Conservation (phyloP, 1,284 basidiomycete species). For the Trametes sp. region DNA sequence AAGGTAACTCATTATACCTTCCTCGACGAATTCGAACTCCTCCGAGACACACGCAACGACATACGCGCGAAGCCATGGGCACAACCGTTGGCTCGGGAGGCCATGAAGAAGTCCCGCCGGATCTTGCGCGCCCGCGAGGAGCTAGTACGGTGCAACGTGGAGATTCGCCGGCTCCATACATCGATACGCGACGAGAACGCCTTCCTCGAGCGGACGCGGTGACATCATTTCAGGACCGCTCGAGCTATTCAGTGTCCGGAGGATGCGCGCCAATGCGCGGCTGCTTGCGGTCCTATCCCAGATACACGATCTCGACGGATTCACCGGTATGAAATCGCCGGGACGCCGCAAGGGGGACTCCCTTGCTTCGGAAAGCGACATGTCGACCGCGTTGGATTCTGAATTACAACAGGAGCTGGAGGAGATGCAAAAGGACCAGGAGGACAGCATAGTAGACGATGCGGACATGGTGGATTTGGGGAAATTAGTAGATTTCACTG, state of each 20-base stretch:
- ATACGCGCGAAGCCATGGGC: constrained; percentile 41
- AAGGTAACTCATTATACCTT: constrained; percentile 44
- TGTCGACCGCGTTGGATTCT: background rate
- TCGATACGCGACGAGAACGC: constrained; percentile 1
- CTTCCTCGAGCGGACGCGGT: background rate
- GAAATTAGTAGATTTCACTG: background rate
- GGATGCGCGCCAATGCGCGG: background rate
- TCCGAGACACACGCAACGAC: constrained; percentile 41
- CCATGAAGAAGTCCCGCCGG: constrained; percentile 40
- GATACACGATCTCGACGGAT: background rate
- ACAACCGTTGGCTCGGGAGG: constrained; percentile 32
- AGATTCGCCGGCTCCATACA: constrained; percentile 7
- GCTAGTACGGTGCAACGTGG: background rate
- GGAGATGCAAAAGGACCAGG: background rate
- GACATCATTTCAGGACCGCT: background rate
- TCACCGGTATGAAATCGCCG: background rate
- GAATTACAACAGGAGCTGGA: background rate
- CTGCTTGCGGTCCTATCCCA: background rate
- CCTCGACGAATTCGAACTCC: constrained; percentile 45
- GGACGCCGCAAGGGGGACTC: background rate
- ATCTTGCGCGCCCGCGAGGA: constrained; percentile 31
- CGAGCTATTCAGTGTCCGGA: background rate
- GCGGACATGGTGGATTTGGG: background rate
- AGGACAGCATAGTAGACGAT: background rate
- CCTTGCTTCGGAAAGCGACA: too few relatives aligned